Evolutionary conservation across 1,139 yeast genomes (phyloP).

Genomic region (Taphrina confusa): DNA sequence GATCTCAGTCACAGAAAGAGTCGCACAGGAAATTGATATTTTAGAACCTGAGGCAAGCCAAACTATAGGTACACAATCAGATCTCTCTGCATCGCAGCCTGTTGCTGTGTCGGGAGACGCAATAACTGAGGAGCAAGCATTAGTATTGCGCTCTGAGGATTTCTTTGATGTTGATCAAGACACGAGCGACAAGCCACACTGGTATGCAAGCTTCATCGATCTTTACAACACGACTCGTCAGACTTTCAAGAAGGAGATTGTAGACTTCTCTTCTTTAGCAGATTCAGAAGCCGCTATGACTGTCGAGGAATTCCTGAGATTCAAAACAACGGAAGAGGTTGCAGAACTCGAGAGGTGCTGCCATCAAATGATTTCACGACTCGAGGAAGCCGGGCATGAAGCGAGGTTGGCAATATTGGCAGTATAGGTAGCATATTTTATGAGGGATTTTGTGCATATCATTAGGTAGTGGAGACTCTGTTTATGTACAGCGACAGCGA

Average conservation of each 20-base stretch:
- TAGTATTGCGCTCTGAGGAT: no score
- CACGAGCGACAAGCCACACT: neutral
- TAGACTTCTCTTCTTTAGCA: slow-evolving; percentile 43
- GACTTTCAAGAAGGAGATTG: neutral
- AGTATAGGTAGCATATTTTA: neutral
- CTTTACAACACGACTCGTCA: neutral
- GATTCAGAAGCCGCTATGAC: slow-evolving; percentile 68
- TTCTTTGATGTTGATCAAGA: no score
- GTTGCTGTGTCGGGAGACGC: no score
- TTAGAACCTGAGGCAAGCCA: no score
- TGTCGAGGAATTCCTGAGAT: slow-evolving; percentile 66
- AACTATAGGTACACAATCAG: no score
- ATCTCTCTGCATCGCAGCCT: no score
- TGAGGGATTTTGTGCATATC: no score
- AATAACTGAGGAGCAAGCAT: no score
- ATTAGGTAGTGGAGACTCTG: no score
- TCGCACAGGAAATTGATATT: no score
- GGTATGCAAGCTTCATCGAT: neutral
- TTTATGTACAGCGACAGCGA: no score
- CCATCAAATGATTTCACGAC: slow-evolving; percentile 44
- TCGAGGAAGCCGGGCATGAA: slow-evolving; percentile 43
- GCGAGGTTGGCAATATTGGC: slow-evolving; percentile 40
- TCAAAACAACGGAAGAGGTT: slow-evolving; percentile 48
- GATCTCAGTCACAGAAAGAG: neutral
- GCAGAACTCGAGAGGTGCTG: slow-evolving; percentile 45